Conservation (phyloP, 768 basidiomycete species). For the Hypholoma sublateritium region DNA sequence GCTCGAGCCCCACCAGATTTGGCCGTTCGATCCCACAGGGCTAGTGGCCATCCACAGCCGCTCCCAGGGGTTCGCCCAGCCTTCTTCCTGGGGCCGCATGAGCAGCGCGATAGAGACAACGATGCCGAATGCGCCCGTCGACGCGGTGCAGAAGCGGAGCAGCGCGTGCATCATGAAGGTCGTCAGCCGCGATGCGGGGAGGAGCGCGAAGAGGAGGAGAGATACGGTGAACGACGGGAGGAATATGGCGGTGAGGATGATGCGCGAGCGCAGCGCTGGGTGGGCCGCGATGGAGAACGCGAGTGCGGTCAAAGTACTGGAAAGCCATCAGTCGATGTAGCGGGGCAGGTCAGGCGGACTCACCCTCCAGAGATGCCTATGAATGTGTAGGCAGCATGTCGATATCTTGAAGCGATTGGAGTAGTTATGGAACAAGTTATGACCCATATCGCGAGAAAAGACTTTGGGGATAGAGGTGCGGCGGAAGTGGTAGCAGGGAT, state of each 20-base stretch:
- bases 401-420: slow-evolving; percentile 54
- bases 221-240: slow-evolving; percentile 32
- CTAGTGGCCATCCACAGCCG: slow-evolving; percentile 52
- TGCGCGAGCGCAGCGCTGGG: slow-evolving; percentile 48
- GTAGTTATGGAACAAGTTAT: slow-evolving; percentile 48
- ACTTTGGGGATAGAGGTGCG: slow-evolving; percentile 40
- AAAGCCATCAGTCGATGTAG: slow-evolving; percentile 1
- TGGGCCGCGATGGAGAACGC: slow-evolving; percentile 55
- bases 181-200: slow-evolving; percentile 44
- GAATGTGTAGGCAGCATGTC: slow-evolving; percentile 47
- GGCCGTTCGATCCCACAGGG: not conserved
- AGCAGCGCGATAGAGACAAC: slow-evolving; percentile 55
- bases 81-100: slow-evolving; percentile 35
- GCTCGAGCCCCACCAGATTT: slow-evolving; percentile 46
- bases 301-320: slow-evolving; percentile 46
- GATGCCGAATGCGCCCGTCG: slow-evolving; percentile 58
- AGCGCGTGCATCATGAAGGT: slow-evolving; percentile 40
- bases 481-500: slow-evolving; percentile 51
- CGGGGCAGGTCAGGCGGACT: slow-evolving; percentile 14
- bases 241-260: slow-evolving; percentile 38
- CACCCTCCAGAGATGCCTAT: slow-evolving; percentile 57
- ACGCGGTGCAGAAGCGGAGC: slow-evolving; percentile 50
- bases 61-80: slow-evolving; percentile 65
- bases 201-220: slow-evolving; percentile 32
- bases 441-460: slow-evolving; percentile 63